Evolutionary conservation across 345 rosid genomes (phyloP), one percentile per base, ranked within the genome.

Genomic region (Euphorbia pulcherrima): DNA sequence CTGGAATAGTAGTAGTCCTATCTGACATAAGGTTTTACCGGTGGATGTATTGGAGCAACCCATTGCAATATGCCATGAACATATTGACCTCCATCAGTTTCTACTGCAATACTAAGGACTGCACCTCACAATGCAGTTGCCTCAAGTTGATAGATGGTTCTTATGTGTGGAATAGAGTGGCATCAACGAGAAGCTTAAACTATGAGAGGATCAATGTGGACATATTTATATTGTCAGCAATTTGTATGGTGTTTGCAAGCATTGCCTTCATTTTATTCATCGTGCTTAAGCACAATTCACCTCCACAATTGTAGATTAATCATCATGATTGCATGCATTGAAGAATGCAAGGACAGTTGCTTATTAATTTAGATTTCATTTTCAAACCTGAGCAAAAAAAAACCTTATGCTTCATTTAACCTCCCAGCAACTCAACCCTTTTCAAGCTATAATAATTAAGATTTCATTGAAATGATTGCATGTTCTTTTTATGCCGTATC

Each of bases 1-100:
- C 78, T 12, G 63, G 75, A 16, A 74, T 75, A 27, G 84, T 81
- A 2, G 68, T 69, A 48, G 68, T 72, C 54, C 70, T 72, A 30
- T 64, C 80, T 0, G 72, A 77, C 62, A 72, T 69, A 57, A 74
- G 69, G 75, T 77, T 72, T 74, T 72, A 72, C 51, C 10, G 26
- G 39, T 81, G 79, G 80, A 69, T 72, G 75, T 81, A 69, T 13
- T 72, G 82, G 78, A 75, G 70, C 58, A 78, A 69, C 53, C 78
- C 76, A 30, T 75, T 78, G 62, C 78, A 69, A 51, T 78, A 23
- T 70, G 76, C 74, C 37, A 61, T 65, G 26, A 23, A 52, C 13
- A 18, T 47, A 40, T 60, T 69, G 70, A 74, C 75, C 23, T 62
- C 73, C 3, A 57, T 74, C 28, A 68, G 73, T 40, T 72, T 77